Evolutionary conservation across 345 rosid genomes (phyloP).

Genomic region (Syzygium aqueum): DNA sequence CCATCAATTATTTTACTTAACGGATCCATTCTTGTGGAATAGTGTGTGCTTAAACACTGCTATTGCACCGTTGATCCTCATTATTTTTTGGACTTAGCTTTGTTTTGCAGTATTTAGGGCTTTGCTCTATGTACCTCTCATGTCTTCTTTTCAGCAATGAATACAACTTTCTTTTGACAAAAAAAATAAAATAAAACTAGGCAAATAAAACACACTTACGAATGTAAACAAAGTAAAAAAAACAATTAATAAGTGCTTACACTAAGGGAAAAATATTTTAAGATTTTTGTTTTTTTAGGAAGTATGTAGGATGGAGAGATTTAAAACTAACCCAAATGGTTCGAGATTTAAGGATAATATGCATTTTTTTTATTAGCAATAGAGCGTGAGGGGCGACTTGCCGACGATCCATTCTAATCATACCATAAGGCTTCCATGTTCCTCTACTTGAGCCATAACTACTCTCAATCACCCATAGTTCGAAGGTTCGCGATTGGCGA

Average conservation of each 20-base stretch:
- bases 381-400: background rate
- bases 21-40: too few species aligned
- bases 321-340: background rate
- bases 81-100: too few species aligned
- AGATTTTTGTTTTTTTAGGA: background rate
- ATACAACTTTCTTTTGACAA: too few species aligned
- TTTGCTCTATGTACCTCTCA: too few species aligned
- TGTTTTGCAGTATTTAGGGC: too few species aligned
- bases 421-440: background rate
- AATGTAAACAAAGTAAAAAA: background rate
- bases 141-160: too few species aligned
- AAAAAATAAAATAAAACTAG: background rate
- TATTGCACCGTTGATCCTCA: too few species aligned
- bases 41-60: too few species aligned
- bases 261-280: background rate
- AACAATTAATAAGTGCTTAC: background rate
- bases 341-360: background rate
- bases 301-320: background rate
- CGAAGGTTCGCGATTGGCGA: background rate
- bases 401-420: background rate
- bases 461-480: background rate
- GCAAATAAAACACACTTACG: background rate
- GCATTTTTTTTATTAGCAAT: background rate
- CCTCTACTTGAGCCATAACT: background rate
- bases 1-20: too few species aligned